Percentiles rank a stretch among this genome's conserved stretches.
phyloP scores from a whole-genome alignment of 2,329 filamentous ascomycete species.

The Ophiostoma himal-ulmi region DNA sequence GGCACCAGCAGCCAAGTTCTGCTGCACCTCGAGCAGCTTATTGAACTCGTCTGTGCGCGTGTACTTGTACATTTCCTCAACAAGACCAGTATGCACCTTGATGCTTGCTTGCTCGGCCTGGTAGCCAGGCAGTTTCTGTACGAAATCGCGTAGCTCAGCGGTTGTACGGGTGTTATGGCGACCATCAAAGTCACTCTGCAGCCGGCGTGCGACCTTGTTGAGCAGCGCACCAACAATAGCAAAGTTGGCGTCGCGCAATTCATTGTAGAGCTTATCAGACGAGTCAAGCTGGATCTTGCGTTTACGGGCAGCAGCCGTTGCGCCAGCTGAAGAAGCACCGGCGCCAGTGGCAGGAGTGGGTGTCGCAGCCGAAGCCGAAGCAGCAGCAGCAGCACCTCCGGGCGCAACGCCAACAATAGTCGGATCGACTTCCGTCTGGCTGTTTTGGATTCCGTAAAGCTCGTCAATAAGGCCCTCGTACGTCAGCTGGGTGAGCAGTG shows the following conservation, averaged over 20 bases:
- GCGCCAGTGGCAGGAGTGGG: conserved; percentile 32
- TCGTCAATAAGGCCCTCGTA: conserved; percentile 97
- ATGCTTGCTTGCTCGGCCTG: conserved; percentile 89
- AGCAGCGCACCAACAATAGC: conserved; percentile 84
- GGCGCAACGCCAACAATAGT: conserved; percentile 67
- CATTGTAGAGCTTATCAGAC: conserved; percentile 80
- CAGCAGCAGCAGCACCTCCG: conserved; percentile 28
- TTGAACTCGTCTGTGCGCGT: conserved; percentile 87
- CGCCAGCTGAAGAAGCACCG: conserved; percentile 39
- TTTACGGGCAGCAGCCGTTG: conserved; percentile 47
- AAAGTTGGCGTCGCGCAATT: conserved; percentile 88
- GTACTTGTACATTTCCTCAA: conserved; percentile 91
- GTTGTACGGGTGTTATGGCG: conserved; percentile 83
- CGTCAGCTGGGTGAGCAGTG: conserved; percentile 86
- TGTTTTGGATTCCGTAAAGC: conserved; percentile 83
- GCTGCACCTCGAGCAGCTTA: conserved; percentile 84
- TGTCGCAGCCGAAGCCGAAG: conserved; percentile 27
- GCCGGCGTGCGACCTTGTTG: conserved; percentile 81
- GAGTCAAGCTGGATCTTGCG: conserved; percentile 85
- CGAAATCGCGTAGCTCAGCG: conserved; percentile 87
- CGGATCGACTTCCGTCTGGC: conserved; percentile 87
- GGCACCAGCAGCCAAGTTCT: conserved; percentile 85
- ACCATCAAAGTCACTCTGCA: conserved; percentile 80
- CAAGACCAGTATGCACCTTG: conserved; percentile 85
- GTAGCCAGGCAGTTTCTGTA: conserved; percentile 85